Percentiles rank a stretch among this genome's conserved stretches.
These are phyloP conservation scores for Blastobotrys serpentis DNA, from an alignment of 1,139 yeast species.

Conservation along the genomic window DNA sequence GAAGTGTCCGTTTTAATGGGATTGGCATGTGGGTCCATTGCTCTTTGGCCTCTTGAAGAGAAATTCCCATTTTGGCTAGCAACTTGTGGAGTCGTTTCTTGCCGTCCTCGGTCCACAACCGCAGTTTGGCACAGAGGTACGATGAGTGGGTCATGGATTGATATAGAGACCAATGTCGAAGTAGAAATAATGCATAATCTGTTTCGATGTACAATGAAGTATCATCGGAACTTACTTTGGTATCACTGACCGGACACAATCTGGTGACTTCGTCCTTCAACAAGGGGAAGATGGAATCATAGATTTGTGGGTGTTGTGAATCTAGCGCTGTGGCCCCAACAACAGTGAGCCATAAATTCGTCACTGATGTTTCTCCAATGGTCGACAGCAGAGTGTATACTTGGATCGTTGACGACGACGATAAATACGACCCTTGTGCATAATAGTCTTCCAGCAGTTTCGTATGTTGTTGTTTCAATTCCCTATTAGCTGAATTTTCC, in stretches of 20 bases:
- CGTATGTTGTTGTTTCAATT: slow-evolving; percentile 24
- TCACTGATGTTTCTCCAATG: slow-evolving; percentile 73
- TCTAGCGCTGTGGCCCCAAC: slow-evolving; percentile 87
- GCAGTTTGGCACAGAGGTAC: slow-evolving; percentile 82
- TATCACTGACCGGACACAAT: slow-evolving; percentile 44
- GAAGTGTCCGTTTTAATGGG: slow-evolving; percentile 69
- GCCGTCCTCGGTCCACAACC: slow-evolving; percentile 91
- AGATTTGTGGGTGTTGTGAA: slow-evolving; percentile 70
- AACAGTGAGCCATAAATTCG: slow-evolving; percentile 80
- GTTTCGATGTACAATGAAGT: slow-evolving; percentile 65
- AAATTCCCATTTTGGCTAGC: slow-evolving; percentile 96
- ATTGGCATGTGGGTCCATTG: slow-evolving; percentile 91
- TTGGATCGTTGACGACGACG: slow-evolving; percentile 74
- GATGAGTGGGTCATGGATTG: slow-evolving; percentile 88
- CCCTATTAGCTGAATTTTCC: slow-evolving; percentile 17
- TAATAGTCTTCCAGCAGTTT: slow-evolving; percentile 28
- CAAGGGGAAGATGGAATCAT: slow-evolving; percentile 68
- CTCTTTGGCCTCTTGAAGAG: slow-evolving; percentile 83
- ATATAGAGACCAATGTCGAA: slow-evolving; percentile 92
- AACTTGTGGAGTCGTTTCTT: slow-evolving; percentile 80
- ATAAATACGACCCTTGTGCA: slow-evolving; percentile 70
- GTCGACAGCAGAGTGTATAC: slow-evolving; percentile 76
- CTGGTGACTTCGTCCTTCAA: slow-evolving; percentile 82
- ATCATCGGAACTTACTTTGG: slow-evolving; percentile 43
- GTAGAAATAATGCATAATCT: slow-evolving; percentile 80